Evolutionary conservation across 2,329 filamentous ascomycete species (phyloP).

Genomic region (Ascochyta pisi): DNA sequence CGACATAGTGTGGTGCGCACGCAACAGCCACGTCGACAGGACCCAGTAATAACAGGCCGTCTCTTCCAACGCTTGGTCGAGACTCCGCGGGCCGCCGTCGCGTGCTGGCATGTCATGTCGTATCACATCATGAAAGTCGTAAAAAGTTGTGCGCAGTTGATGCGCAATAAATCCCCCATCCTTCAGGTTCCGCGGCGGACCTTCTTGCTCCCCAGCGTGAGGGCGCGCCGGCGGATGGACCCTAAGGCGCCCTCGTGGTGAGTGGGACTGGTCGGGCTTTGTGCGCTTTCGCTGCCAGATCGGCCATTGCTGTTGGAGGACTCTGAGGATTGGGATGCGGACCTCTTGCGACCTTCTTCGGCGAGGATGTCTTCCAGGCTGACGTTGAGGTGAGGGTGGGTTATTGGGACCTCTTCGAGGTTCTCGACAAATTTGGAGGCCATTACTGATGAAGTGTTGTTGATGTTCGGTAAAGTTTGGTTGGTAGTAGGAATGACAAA

Average conservation of each 20-base stretch:
- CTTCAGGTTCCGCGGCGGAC: slow-evolving; percentile 32
- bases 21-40: slow-evolving; percentile 1
- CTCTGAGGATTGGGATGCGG: slow-evolving; percentile 42
- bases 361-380: slow-evolving; percentile 50
- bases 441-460: slow-evolving; percentile 26
- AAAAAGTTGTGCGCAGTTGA: slow-evolving; percentile 8
- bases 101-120: slow-evolving; percentile 4
- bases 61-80: slow-evolving; percentile 45
- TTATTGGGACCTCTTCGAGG: slow-evolving; percentile 47
- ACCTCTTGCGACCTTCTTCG: slow-evolving; percentile 46
- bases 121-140: slow-evolving; percentile 15
- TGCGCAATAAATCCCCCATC: background rate
- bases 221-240: slow-evolving; percentile 32
- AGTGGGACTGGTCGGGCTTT: slow-evolving; percentile 36
- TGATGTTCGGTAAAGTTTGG: background rate
- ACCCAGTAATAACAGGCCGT: background rate
- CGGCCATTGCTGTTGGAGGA: slow-evolving; percentile 31
- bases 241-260: slow-evolving; percentile 31
- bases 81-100: slow-evolving; percentile 7
- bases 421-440: slow-evolving; percentile 50
- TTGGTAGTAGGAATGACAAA: background rate
- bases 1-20: background rate
- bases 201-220: slow-evolving; percentile 46
- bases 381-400: slow-evolving; percentile 49
- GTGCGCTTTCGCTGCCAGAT: slow-evolving; percentile 32